Conservation (phyloP, 495 filamentous ascomycete species). For the Penicillium parvum region DNA sequence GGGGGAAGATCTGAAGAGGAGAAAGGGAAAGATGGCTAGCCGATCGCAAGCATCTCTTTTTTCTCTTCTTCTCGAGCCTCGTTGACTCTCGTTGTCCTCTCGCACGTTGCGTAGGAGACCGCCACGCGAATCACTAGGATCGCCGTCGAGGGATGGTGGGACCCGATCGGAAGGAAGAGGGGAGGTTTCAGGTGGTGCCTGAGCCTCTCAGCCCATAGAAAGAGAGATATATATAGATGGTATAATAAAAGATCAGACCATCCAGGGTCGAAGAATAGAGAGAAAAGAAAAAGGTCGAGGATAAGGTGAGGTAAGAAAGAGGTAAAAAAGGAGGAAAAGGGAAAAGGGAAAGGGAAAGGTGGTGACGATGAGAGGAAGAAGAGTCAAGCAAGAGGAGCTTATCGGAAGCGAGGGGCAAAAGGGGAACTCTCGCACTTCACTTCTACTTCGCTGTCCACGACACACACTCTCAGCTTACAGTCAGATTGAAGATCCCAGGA, state of each 20-base stretch:
- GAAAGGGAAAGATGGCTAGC: constrained; percentile 20
- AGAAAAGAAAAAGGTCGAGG: neutral
- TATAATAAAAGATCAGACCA: constrained; percentile 1
- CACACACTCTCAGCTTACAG: constrained; percentile 12
- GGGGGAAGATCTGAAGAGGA: constrained; percentile 12
- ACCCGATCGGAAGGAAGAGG: constrained; percentile 2
- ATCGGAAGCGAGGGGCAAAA: constrained; percentile 28
- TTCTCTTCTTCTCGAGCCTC: too few relatives aligned
- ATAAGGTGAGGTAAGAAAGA: neutral
- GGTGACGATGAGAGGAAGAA: constrained; percentile 31
- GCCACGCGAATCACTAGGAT: constrained; percentile 12
- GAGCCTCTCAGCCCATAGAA: constrained; percentile 1
- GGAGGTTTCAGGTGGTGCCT: constrained; percentile 10
- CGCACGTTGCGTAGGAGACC: constrained; percentile 5
- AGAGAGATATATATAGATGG: neutral
- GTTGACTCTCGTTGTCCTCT: too few relatives aligned
- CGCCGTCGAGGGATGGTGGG: constrained; percentile 12
- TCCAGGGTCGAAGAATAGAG: neutral
- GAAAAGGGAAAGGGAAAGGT: constrained; percentile 11
- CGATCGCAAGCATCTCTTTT: constrained; percentile 24
- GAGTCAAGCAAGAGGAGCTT: constrained; percentile 22
- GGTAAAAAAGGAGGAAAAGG: neutral
- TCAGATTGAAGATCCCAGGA: constrained; percentile 15
- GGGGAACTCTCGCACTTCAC: too few relatives aligned
- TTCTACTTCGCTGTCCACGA: too few relatives aligned